These are phyloP conservation scores for Trichoderma semiorbis DNA, from an alignment of 2,329 filamentous ascomycete species.

Conservation along the genomic window DNA sequence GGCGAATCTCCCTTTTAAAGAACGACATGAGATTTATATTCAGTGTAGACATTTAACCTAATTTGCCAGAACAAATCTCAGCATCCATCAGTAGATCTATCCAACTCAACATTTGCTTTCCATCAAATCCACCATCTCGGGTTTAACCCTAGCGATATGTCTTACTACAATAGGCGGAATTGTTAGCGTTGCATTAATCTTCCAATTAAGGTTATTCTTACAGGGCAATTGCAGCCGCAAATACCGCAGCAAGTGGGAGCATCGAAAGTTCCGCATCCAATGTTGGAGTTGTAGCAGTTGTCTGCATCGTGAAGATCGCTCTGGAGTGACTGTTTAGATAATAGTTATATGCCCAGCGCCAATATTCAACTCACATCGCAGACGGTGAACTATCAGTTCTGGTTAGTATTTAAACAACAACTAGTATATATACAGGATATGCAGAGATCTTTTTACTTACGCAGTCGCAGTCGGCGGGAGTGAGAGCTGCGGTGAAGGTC, in stretches of 20 bases:
- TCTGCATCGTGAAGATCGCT: background rate
- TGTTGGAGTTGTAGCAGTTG: constrained; percentile 15
- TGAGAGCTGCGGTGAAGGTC: background rate
- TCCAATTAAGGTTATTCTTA: background rate
- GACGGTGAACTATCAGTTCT: background rate
- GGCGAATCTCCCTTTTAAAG: background rate
- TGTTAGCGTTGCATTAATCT: background rate
- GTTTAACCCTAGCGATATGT: too few species aligned
- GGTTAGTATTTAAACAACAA: background rate
- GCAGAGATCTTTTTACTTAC: background rate
- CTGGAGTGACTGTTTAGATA: background rate
- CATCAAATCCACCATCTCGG: background rate
- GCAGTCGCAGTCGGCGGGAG: background rate
- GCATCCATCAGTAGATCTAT: background rate
- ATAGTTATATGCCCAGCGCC: too few species aligned
- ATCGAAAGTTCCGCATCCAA: constrained; percentile 3
- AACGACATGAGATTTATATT: background rate
- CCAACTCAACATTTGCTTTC: background rate
- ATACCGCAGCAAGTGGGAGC: constrained; percentile 11
- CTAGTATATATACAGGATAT: background rate
- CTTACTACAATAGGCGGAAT: background rate
- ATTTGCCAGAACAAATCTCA: background rate
- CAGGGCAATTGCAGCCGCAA: constrained; percentile 14
- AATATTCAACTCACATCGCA: background rate
- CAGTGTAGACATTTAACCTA: background rate